Evolutionary conservation across 2,329 filamentous ascomycete species (phyloP).

Genomic region (Thielaviopsis punctulata): DNA sequence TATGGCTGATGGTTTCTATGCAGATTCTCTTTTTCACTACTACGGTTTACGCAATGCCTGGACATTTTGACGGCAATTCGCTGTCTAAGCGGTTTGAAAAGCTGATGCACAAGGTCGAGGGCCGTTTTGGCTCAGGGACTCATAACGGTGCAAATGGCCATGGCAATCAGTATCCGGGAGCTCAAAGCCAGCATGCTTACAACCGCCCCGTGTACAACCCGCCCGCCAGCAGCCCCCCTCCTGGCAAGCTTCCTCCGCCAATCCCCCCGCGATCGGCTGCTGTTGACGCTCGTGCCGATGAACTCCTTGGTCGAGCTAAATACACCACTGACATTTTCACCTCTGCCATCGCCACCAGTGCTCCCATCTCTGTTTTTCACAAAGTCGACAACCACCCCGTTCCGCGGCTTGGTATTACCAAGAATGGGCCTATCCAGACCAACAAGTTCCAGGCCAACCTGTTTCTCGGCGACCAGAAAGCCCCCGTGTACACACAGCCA

Average conservation of each 20-base stretch:
- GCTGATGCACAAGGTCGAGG: constrained; percentile 10
- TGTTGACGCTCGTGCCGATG: background rate
- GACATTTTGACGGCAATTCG: constrained; percentile 1
- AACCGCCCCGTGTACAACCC: background rate
- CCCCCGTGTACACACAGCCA: constrained; percentile 57
- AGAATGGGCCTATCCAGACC: constrained; percentile 40
- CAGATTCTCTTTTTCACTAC: constrained; percentile 3
- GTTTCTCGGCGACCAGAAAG: constrained; percentile 55
- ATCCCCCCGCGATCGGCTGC: constrained; percentile 8
- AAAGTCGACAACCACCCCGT: constrained; percentile 40
- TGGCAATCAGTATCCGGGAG: background rate
- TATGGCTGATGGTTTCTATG: constrained; percentile 5
- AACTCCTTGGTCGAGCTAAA: background rate
- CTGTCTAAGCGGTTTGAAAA: constrained; percentile 11
- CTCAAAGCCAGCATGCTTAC: background rate
- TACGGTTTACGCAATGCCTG: constrained; percentile 3
- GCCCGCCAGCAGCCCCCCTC: background rate
- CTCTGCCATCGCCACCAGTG: constrained; percentile 32
- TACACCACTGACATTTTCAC: constrained; percentile 34
- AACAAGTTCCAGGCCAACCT: constrained; percentile 76
- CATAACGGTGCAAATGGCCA: background rate
- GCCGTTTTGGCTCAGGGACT: constrained; percentile 1
- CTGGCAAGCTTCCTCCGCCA: constrained; percentile 10
- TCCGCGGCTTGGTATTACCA: constrained; percentile 31
- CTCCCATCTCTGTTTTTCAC: constrained; percentile 31